Conservation (phyloP, 2,329 filamentous ascomycete genomes). For the Aureobasidium lini region DNA sequence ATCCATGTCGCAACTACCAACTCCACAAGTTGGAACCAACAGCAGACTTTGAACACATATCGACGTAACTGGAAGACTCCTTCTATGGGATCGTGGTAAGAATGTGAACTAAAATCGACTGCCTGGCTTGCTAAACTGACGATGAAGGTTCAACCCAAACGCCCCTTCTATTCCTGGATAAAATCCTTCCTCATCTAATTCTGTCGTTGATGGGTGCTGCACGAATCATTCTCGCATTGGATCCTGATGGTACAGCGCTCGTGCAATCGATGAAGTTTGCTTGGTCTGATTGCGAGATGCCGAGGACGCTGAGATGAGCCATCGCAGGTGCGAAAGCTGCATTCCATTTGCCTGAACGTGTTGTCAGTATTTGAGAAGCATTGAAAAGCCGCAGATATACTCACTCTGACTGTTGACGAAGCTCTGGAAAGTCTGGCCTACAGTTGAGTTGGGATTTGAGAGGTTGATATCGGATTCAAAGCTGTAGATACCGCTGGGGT, state of each 20-base stretch:
- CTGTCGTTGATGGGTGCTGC: constrained; percentile 9
- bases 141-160: background rate
- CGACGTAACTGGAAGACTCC: no score
- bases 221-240: background rate
- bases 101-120: no score
- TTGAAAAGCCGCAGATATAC: constrained; percentile 7
- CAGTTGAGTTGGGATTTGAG: constrained; percentile 17
- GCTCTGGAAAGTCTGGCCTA: constrained; percentile 29
- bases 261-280: constrained; percentile 20
- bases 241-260: background rate
- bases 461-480: constrained; percentile 27
- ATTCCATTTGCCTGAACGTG: background rate
- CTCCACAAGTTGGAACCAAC: no score
- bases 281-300: background rate
- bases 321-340: constrained; percentile 9
- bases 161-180: no score
- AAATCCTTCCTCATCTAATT: background rate
- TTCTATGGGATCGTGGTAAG: no score
- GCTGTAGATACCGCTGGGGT: constrained; percentile 21
- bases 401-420: constrained; percentile 28
- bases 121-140: background rate
- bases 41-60: no score
- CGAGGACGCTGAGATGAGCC: constrained; percentile 9
- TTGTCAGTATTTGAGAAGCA: background rate
- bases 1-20: no score